Conservation (phyloP, 129 eudicot genomes). For the Centaurea solstitialis region DNA sequence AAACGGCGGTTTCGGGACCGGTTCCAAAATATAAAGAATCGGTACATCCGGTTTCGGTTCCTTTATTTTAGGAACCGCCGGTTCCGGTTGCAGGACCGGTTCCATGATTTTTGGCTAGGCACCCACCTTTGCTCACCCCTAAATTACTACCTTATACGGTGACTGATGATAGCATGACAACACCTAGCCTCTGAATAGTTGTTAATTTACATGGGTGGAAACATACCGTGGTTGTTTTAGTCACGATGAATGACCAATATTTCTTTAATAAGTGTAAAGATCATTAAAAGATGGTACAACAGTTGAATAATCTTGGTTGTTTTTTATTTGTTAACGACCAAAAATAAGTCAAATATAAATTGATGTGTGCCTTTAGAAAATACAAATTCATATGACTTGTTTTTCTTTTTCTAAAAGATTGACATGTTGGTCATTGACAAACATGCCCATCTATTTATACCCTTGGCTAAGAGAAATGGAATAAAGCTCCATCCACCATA, state of each 20-base stretch:
- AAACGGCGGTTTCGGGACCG: no score
- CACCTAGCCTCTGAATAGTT: background rate
- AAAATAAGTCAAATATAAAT: background rate
- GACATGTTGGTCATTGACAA: constrained; percentile 12
- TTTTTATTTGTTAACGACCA: background rate
- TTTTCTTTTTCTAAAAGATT: background rate
- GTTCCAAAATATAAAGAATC: no score
- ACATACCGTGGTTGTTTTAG: background rate
- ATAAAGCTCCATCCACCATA: constrained; percentile 4
- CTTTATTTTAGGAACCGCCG: no score
- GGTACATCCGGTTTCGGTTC: no score
- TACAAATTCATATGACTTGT: background rate
- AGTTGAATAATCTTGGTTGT: background rate
- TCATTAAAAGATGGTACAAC: background rate
- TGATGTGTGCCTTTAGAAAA: background rate
- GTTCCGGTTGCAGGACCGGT: no score
- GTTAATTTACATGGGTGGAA: background rate
- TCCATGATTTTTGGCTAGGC: no score
- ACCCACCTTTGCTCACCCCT: no score
- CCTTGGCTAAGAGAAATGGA: constrained; percentile 8
- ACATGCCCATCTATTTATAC: constrained; percentile 12
- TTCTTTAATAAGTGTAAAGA: background rate
- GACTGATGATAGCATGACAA: background rate
- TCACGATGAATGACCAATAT: background rate
- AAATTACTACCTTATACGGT: no score